A percentile compares a stretch with the other conserved stretches of the same genome.
Evolutionary conservation across 148 eudicot species (phyloP).

Genomic region (Persicaria maculosa): DNA sequence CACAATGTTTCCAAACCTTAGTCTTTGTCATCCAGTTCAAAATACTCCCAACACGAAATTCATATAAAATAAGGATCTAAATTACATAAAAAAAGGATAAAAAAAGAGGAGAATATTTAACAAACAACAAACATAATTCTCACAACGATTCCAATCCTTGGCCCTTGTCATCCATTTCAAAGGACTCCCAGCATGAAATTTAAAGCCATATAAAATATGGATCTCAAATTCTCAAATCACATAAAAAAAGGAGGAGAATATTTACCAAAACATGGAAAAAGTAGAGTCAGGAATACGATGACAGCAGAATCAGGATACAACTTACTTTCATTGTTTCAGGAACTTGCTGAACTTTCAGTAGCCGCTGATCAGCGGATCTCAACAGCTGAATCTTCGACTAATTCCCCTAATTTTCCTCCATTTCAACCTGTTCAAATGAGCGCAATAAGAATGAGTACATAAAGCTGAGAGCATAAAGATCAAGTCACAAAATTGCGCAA

Average conservation of each 20-base stretch:
- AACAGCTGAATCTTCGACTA: slow-evolving; percentile 9
- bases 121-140: no score
- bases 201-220: background rate
- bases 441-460: background rate
- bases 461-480: no score
- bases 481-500: no score
- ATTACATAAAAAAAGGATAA: no score
- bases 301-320: slow-evolving; percentile 10
- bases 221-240: background rate
- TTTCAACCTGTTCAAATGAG: background rate
- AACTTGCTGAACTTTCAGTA: background rate
- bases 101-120: no score
- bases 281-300: background rate
- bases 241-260: background rate
- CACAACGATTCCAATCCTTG: no score
- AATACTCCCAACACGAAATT: background rate
- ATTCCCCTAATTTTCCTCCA: background rate
- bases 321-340: slow-evolving; percentile 8
- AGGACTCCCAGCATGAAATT: background rate
- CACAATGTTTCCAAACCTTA: background rate
- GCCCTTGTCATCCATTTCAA: no score
- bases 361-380: slow-evolving; percentile 1
- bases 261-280: slow-evolving; percentile 10
- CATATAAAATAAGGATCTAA: no score
- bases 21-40: background rate